A percentile compares a stretch with the other conserved stretches of the same genome.
Conservation (phyloP, 495 filamentous ascomycete genomes). For the Cudoniella acicularis region DNA sequence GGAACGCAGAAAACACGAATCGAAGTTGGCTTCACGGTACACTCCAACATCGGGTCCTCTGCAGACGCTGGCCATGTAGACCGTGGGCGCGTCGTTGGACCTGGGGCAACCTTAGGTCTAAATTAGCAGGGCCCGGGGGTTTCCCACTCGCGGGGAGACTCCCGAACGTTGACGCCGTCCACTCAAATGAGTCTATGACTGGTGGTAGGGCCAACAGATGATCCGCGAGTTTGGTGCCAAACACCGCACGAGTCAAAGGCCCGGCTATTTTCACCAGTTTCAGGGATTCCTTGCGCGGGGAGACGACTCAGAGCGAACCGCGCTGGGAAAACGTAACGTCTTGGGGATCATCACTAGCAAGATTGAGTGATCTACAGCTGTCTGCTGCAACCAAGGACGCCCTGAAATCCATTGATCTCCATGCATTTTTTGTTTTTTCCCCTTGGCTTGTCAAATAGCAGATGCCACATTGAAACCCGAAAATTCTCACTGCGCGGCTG, state of each 20-base stretch:
- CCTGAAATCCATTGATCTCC: not conserved
- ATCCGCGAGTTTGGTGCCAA: not conserved
- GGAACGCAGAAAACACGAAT: not conserved
- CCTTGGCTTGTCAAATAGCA: not conserved
- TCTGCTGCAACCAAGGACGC: not conserved
- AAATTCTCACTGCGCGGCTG: not conserved
- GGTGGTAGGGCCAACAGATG: not conserved
- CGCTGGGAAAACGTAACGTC: no score
- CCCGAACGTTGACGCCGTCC: not conserved
- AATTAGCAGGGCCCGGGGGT: not conserved
- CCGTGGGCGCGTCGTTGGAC: not conserved
- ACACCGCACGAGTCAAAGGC: not conserved
- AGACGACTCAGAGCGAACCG: not conserved
- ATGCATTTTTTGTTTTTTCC: not conserved
- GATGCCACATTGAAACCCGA: no score
- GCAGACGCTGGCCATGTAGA: not conserved
- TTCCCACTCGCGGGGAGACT: not conserved
- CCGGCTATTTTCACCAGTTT: not conserved
- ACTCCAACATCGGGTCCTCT: not conserved
- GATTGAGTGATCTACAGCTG: not conserved
- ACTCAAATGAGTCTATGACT: not conserved
- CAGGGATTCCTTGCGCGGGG: not conserved
- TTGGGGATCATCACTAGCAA: no score
- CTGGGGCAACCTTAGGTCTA: not conserved
- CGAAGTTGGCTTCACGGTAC: not conserved